Conservation (phyloP, 768 basidiomycete species). For the Collybiopsis confluens region DNA sequence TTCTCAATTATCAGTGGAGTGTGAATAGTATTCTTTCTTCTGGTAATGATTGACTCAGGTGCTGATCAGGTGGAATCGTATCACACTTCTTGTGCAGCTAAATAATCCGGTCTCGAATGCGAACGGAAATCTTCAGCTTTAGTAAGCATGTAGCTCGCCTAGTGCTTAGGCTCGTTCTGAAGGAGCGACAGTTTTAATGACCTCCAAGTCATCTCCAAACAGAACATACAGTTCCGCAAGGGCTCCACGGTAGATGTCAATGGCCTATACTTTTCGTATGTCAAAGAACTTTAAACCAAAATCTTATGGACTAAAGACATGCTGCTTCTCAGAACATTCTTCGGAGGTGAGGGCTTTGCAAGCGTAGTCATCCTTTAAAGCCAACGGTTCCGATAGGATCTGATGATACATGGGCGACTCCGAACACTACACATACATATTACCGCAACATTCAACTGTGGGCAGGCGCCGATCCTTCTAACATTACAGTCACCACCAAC, state of each 20-base stretch:
- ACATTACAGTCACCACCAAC: conserved; percentile 7
- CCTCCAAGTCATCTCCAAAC: conserved; percentile 53
- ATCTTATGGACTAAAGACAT: conserved; percentile 3
- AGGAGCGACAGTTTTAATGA: conserved; percentile 57
- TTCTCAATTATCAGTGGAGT: conserved; percentile 59
- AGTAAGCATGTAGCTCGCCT: conserved; percentile 38
- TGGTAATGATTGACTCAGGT: conserved; percentile 2
- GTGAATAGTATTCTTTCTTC: conserved; percentile 37
- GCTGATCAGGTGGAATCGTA: conserved; percentile 54
- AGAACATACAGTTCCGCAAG: conserved; percentile 61
- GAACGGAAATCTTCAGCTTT: conserved; percentile 72
- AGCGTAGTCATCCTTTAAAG: background rate
- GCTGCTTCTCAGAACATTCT: conserved; percentile 58
- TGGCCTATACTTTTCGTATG: conserved; percentile 79
- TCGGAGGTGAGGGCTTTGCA: conserved; percentile 51
- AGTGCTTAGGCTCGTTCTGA: background rate
- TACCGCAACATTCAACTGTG: conserved; percentile 72
- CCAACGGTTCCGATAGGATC: conserved; percentile 34
- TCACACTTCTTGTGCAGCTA: conserved; percentile 74
- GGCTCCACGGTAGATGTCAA: conserved; percentile 47
- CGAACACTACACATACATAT: conserved; percentile 63
- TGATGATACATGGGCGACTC: conserved; percentile 70
- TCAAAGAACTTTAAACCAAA: conserved; percentile 8
- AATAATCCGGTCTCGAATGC: conserved; percentile 64
- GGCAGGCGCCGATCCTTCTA: conserved; percentile 50